Conservation (phyloP, 805 yeast species). For the Pichia manshurica region DNA sequence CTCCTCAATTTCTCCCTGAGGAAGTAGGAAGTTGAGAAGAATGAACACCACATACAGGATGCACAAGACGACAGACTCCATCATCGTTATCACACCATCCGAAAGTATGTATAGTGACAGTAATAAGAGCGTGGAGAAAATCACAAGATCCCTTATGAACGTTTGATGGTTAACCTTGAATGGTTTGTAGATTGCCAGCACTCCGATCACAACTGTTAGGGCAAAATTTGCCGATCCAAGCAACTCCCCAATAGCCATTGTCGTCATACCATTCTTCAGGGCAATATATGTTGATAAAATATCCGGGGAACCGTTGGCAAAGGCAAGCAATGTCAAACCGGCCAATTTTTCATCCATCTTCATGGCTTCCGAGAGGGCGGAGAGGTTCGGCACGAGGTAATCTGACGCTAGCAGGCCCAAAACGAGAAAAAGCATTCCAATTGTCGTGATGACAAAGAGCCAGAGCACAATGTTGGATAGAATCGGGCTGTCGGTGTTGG, state of each 20-base stretch:
- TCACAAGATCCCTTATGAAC: slow-evolving; percentile 56
- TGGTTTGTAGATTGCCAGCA: slow-evolving; percentile 27
- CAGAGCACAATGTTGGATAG: slow-evolving; percentile 10
- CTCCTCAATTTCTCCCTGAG: slow-evolving; percentile 11
- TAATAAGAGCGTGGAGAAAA: slow-evolving; percentile 48
- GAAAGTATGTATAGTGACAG: slow-evolving; percentile 46
- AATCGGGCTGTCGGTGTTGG: slow-evolving; percentile 5
- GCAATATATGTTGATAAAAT: slow-evolving; percentile 81
- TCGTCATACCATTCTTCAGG: slow-evolving; percentile 51
- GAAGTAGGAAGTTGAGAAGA: slow-evolving; percentile 28
- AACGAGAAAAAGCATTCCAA: slow-evolving; percentile 46
- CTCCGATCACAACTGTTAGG: slow-evolving; percentile 46
- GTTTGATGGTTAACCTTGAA: slow-evolving; percentile 45
- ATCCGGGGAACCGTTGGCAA: slow-evolving; percentile 93
- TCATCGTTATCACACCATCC: slow-evolving; percentile 48
- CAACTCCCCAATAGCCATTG: slow-evolving; percentile 48
- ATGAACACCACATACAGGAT: slow-evolving; percentile 55
- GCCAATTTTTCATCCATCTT: slow-evolving; percentile 70
- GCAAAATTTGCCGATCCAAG: slow-evolving; percentile 51
- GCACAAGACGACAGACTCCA: slow-evolving; percentile 52
- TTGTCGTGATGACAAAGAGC: slow-evolving; percentile 11
- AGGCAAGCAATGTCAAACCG: slow-evolving; percentile 81
- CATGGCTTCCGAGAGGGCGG: slow-evolving; percentile 54
- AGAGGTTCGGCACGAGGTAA: slow-evolving; percentile 72
- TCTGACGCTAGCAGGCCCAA: slow-evolving; percentile 81